Evolutionary conservation across 2,329 filamentous ascomycete genomes (phyloP), one percentile per base, ranked within the genome.

Genomic region (Pleoardoris graminearum): DNA sequence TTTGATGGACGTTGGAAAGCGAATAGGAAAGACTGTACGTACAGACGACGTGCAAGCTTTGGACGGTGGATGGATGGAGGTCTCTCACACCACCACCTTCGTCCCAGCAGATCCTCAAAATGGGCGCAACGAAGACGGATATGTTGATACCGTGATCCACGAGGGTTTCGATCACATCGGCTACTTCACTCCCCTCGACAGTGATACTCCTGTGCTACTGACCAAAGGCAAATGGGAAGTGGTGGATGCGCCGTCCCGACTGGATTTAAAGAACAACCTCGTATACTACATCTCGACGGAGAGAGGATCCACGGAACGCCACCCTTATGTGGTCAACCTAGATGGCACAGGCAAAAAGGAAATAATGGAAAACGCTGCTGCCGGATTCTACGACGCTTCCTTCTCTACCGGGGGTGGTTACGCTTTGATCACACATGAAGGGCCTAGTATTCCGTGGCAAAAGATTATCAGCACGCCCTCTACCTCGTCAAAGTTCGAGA

Each of bases 11-110:
- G 89, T 94, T 4, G 76, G 79, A 19, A 77, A 80, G 3, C 86
- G 91, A 42, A 85, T 83, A 17, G 92, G 90, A 25, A 89, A 88
- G 71, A 87, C 89, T 0, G 85, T 97, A 42, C 83, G 93, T 58
- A 88, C 86, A 17, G 83, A 90, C 43, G 85, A 99, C 71, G 85
- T 97, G 43, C 84, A 85, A 59, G 81, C 87, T 51, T 80, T 97
- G n/a, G 94, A 99, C 70, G 92, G 92, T 19, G 95, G 94, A 29
- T 99, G 94, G 94, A 93, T 97, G 64, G 94, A 99, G 75, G 90
- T 96, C 36, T 90, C 91, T 1, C 88, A 96, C 64, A 84, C 87
- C 36, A 96, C 92, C 3, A 85, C 80, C 12, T 97, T 88, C 68
- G 87, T 99, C 51, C 94, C 94, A 1, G 89, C 91, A 3, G 90